These are phyloP conservation scores for Dioscorea cayenensis DNA, from an alignment of 116 monocot species.

Conservation along the genomic window DNA sequence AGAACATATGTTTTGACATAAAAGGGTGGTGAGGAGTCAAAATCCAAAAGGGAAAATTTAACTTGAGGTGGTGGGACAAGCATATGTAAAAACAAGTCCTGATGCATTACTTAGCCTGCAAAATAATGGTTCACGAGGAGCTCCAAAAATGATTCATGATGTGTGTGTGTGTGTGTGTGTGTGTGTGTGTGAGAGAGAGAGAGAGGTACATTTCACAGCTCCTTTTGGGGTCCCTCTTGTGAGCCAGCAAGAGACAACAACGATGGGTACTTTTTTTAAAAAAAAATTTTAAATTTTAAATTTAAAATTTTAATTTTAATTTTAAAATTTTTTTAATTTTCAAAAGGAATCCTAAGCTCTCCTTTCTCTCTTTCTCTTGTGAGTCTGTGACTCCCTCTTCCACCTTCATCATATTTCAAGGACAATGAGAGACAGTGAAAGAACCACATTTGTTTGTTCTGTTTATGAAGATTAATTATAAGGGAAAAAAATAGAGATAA, in stretches of 20 bases:
- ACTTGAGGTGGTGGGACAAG: too few species aligned
- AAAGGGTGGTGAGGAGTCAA: background rate
- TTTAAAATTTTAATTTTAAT: too few species aligned
- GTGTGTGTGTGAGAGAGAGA: too few species aligned
- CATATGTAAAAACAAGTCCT: too few species aligned
- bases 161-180: too few species aligned
- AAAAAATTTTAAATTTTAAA: too few species aligned
- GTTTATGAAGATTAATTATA: too few species aligned
- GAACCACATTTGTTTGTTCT: too few species aligned
- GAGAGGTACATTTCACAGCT: background rate
- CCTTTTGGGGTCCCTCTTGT: background rate
- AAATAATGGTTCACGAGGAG: too few species aligned
- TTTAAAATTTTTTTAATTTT: background rate
- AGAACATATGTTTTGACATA: background rate
- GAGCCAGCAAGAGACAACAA: background rate
- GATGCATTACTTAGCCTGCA: background rate
- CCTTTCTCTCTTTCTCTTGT: background rate
- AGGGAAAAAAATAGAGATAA: too few species aligned
- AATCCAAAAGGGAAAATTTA: background rate
- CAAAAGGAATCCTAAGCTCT: constrained; percentile 1
- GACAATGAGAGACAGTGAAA: too few species aligned
- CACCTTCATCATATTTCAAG: background rate
- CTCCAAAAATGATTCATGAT: background rate
- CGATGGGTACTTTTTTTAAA: background rate
- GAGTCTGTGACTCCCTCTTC: background rate